Evolutionary conservation across 192 early-diverging fungal species (phyloP), one percentile per base, ranked within the genome.

Genomic region (Backusella mclennaniae): DNA sequence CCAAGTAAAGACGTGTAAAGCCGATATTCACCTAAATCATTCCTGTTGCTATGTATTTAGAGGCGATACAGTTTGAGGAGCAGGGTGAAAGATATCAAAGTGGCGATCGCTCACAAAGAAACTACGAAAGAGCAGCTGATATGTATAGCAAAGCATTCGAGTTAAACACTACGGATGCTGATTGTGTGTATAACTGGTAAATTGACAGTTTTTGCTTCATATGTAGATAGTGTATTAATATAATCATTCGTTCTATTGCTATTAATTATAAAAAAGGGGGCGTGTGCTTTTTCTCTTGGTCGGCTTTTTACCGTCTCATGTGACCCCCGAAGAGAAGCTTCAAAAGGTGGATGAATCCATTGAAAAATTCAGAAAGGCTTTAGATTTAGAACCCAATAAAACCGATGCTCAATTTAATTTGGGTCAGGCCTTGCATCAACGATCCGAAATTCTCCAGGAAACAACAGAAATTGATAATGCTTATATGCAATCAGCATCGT

Each of bases 161-260:
- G 6, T 80, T 91, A 31, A 88, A 89, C 31, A 73, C 80, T 6
- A 77, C 87, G 4, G 86, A 90, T 66, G 81, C 84, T 15, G 91
- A 91, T 74, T 87, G 86, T 75, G 76, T 91, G 26, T 93, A 93
- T 82, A 93, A 93, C 75, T 88, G 89, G 90, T 88, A 82, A 80
- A 33, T 23, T 8, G 12, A 36, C 15, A 42, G 11, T 8, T 35
- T 77, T 72, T 71, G 4, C 70, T 52, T n/a, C 21, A 42, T 38
- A n/a, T n/a, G 15, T 49, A n/a, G 19, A n/a, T 19, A 49, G 19
- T 49, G 0, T 19, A 49, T n/a, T n/a, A 49, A 49, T 21, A 49
- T 49, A 44, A 21, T 21, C 4, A 49, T 17, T 0, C 42, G 1
- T 39, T 1, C 11, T 39, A 12, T 39, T 39, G 11, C 38, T 19